These are phyloP conservation scores for Scutellaria galericulata DNA, from an alignment of 257 asterid genomes.

Conservation along the genomic window DNA sequence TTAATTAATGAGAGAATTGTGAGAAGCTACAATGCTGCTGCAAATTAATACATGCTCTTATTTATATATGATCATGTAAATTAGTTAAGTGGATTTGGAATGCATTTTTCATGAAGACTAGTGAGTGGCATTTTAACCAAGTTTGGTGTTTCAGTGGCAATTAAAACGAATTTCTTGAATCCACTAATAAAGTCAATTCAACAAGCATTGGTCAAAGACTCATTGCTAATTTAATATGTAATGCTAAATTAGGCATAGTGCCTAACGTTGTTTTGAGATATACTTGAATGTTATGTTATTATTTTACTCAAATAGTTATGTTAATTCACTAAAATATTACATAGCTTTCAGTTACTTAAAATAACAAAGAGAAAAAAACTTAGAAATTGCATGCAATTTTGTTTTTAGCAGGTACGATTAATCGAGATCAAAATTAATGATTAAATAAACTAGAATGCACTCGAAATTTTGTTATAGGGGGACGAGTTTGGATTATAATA, in stretches of 20 bases:
- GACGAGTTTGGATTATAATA: too few relatives aligned
- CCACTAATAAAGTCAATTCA: not conserved
- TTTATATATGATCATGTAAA: not conserved
- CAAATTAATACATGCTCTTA: not conserved
- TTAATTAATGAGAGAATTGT: slow-evolving; percentile 25
- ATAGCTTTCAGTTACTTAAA: too few relatives aligned
- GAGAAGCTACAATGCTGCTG: not conserved
- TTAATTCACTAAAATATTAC: too few relatives aligned
- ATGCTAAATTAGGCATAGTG: slow-evolving; percentile 12
- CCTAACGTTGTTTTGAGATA: not conserved
- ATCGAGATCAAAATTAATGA: too few relatives aligned
- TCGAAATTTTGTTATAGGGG: too few relatives aligned
- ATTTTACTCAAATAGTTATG: too few relatives aligned
- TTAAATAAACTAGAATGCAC: too few relatives aligned
- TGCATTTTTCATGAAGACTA: too few relatives aligned
- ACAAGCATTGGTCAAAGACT: not conserved
- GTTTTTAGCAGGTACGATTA: too few relatives aligned
- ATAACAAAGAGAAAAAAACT: too few relatives aligned
- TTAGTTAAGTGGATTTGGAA: not conserved
- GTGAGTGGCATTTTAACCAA: slow-evolving; percentile 28
- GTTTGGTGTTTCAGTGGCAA: slow-evolving; percentile 18
- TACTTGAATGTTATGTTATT: too few relatives aligned
- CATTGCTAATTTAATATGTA: not conserved
- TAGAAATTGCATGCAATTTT: too few relatives aligned
- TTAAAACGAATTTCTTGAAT: not conserved